Evolutionary conservation across 2,329 filamentous ascomycete species (phyloP).

Genomic region (Calonectria pseudoreteaudii): DNA sequence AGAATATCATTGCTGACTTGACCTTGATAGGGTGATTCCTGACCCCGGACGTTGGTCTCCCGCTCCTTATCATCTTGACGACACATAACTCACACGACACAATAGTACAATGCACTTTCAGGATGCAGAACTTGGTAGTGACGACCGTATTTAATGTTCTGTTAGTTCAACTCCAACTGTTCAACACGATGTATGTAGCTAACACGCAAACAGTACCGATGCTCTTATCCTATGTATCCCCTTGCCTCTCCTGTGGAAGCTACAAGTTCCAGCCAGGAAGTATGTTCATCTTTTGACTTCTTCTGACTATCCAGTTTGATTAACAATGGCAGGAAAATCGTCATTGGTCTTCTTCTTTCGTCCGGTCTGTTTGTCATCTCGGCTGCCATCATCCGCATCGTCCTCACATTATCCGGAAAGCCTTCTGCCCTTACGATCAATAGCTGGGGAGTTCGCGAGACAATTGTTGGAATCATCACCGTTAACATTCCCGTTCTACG

Average conservation of each 20-base stretch:
- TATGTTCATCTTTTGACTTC: not conserved
- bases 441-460: slow-evolving; percentile 44
- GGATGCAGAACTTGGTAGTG: slow-evolving; percentile 33
- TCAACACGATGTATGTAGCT: not conserved
- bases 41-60: slow-evolving; percentile 29
- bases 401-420: slow-evolving; percentile 35
- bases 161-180: slow-evolving; percentile 13
- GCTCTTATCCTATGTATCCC: slow-evolving; percentile 34
- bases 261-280: slow-evolving; percentile 36
- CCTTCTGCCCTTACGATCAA: slow-evolving; percentile 41
- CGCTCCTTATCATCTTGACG: not conserved
- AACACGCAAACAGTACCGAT: slow-evolving; percentile 22
- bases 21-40: slow-evolving; percentile 27
- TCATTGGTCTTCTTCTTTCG: slow-evolving; percentile 41
- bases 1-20: slow-evolving; percentile 1
- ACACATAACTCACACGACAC: not conserved
- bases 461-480: slow-evolving; percentile 54
- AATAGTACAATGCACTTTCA: slow-evolving; percentile 29
- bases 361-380: slow-evolving; percentile 43
- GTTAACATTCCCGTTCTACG: slow-evolving; percentile 45
- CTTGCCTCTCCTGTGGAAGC: slow-evolving; percentile 37
- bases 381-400: slow-evolving; percentile 37
- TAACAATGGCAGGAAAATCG: slow-evolving; percentile 36
- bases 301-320: fast-evolving
- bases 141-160: slow-evolving; percentile 40